phyloP scores from a whole-genome alignment of 805 yeast genomes.

The Zygoascus bituminiphila region DNA sequence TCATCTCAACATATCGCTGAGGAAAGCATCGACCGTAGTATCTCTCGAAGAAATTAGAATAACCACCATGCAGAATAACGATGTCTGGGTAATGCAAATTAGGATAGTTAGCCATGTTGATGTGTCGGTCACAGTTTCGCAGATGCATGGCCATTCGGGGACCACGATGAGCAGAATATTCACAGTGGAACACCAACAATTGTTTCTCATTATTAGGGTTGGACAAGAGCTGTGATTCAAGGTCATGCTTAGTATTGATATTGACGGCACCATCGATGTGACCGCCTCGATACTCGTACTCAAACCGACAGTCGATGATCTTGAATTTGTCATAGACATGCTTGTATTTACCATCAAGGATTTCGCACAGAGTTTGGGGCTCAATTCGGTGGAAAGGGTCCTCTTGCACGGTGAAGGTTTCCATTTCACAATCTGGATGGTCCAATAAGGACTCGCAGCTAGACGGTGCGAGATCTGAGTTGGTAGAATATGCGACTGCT shows the following conservation, averaged over 20 bases:
- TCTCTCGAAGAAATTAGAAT: conserved; percentile 61
- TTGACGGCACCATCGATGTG: conserved; percentile 82
- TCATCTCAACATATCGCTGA: conserved; percentile 80
- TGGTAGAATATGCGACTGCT: neutral
- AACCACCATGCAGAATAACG: conserved; percentile 85
- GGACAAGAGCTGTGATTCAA: conserved; percentile 49
- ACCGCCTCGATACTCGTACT: conserved; percentile 88
- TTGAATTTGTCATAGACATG: conserved; percentile 47
- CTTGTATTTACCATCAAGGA: conserved; percentile 47
- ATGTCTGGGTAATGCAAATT: conserved; percentile 80
- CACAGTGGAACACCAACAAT: conserved; percentile 85
- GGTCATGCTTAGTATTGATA: conserved; percentile 56
- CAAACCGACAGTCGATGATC: conserved; percentile 84
- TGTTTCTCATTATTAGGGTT: conserved; percentile 27
- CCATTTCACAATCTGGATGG: conserved; percentile 25
- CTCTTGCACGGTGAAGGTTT: conserved; percentile 38
- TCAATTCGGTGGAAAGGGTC: conserved; percentile 67
- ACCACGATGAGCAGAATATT: conserved; percentile 87
- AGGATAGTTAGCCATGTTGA: conserved; percentile 73
- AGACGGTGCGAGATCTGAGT: conserved; percentile 5
- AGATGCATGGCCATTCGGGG: conserved; percentile 86
- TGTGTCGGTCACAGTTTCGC: conserved; percentile 70
- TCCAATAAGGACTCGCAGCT: conserved; percentile 19
- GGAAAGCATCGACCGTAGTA: conserved; percentile 59
- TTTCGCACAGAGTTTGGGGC: conserved; percentile 47